Base-by-base conservation (phyloP, 2,329 filamentous ascomycete genomes). In the Alternaria viburni region DNA sequence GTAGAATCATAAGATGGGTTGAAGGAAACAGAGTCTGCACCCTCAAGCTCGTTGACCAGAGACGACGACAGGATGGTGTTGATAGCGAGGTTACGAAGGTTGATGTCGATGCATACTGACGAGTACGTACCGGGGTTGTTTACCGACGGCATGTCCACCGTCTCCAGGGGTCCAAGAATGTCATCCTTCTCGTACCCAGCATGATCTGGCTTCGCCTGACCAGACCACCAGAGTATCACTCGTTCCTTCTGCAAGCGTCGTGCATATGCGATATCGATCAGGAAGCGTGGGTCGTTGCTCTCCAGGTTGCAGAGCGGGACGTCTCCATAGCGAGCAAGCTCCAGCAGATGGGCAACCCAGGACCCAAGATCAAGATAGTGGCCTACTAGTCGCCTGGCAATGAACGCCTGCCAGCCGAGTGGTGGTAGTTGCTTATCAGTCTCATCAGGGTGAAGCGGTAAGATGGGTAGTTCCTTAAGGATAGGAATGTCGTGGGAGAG, bases 61-160 rank as follows among this genome's bases (percentile, higher is more conserved):
- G 96, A 97, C 0, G 95, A 97, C 0, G 96, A 97, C 17, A 99
- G 85, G 51, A 99, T 96, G 0, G 96, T 99, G 81, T 99, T 99
- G 82, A 99, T 98, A 5, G 93, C 91, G 13, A 99, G 86, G 74
- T 99, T 99, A 49, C 94, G 92, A 52, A 99, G 89, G 66, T 96
- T 93, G 13, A 99, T 82, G 71, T 99, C 96, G 66, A 99, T 96
- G 77, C 96, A 99, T 3, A 99, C 96, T 0, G 95, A 97, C 1
- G 94, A 91, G 78, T 97, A 99, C 0, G 95, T 96, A 44, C 94
- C 95, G 0, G 95, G 92, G 54, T 93, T 95, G 77, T 99, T 99
- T 77, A 97, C 88, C 13, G 91, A 91, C 1, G 96, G 95, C 93
- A 98, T 97, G 62, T 92, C 90, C 13, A 97, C 92, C 11, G 87